phyloP scores from a whole-genome alignment of 768 basidiomycete species.

The Lactifluus hygrophoroides region DNA sequence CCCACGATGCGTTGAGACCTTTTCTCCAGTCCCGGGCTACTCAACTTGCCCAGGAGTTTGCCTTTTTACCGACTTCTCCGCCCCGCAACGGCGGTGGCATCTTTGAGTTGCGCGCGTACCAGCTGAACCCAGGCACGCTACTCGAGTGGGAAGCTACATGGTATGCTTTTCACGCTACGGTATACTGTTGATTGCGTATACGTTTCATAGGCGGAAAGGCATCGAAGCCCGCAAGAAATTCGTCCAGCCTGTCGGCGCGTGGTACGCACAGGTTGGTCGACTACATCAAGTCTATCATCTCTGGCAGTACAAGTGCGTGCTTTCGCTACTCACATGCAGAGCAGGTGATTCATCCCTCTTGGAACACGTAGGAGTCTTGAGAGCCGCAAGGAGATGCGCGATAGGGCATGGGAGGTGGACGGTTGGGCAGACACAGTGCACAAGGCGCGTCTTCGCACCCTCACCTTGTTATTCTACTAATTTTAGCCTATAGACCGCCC shows the following conservation, averaged over 20 bases:
- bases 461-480: background rate
- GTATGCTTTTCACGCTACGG: slow-evolving; percentile 32
- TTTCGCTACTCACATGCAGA: background rate
- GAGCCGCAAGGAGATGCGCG: slow-evolving; percentile 72
- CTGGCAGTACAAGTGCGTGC: slow-evolving; percentile 88
- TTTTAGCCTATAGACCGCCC: slow-evolving; percentile 62
- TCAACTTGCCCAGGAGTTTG: slow-evolving; percentile 90
- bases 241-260: slow-evolving; percentile 81
- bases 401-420: slow-evolving; percentile 89
- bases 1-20: slow-evolving; percentile 71
- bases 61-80: slow-evolving; percentile 87
- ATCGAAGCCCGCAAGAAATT: slow-evolving; percentile 89
- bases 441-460: slow-evolving; percentile 45
- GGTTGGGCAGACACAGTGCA: slow-evolving; percentile 94
- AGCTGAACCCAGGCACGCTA: slow-evolving; percentile 78
- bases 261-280: slow-evolving; percentile 83
- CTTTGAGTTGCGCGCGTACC: slow-evolving; percentile 89
- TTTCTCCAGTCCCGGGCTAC: slow-evolving; percentile 60
- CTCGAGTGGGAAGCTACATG: slow-evolving; percentile 95
- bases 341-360: background rate
- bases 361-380: slow-evolving; percentile 50
- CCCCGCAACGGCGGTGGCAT: slow-evolving; percentile 83
- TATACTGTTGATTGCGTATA: background rate
- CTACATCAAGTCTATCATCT: slow-evolving; percentile 89
- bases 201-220: slow-evolving; percentile 64